Evolutionary conservation across 1,284 basidiomycete genomes (phyloP).

Genomic region (Neonothopanus nambi): DNA sequence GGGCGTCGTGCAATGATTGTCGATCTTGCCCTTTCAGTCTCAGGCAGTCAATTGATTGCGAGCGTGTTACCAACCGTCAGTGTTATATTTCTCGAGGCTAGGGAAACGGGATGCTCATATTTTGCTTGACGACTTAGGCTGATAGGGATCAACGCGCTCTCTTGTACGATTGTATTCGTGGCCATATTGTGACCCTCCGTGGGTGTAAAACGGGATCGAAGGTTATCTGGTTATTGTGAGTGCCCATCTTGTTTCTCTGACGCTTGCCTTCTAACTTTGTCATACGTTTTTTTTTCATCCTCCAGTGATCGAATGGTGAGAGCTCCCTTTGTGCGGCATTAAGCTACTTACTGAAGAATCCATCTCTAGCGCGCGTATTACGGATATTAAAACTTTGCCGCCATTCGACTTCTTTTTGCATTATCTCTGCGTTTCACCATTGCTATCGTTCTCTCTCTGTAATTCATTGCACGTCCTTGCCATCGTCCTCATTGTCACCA

Average conservation of each 20-base stretch:
- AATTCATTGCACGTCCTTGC: slow-evolving; percentile 8
- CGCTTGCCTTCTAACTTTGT: slow-evolving; percentile 33
- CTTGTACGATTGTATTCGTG: slow-evolving; percentile 79
- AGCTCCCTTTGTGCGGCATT: not conserved
- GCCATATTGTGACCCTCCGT: slow-evolving; percentile 80
- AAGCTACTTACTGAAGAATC: not conserved
- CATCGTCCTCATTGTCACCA: slow-evolving; percentile 7
- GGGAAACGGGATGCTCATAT: not conserved
- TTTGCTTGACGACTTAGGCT: slow-evolving; percentile 44
- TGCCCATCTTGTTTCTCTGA: slow-evolving; percentile 20
- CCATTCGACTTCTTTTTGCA: slow-evolving; percentile 11
- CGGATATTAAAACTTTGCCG: slow-evolving; percentile 35
- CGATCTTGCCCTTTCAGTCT: slow-evolving; percentile 77
- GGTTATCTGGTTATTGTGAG: slow-evolving; percentile 86
- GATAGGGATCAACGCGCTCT: slow-evolving; percentile 78
- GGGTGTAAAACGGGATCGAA: slow-evolving; percentile 86
- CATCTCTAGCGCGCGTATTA: slow-evolving; percentile 44
- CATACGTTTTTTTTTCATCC: slow-evolving; percentile 22
- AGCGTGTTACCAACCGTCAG: slow-evolving; percentile 71
- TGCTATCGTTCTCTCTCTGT: slow-evolving; percentile 2
- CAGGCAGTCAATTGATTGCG: slow-evolving; percentile 80
- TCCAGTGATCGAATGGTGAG: slow-evolving; percentile 19
- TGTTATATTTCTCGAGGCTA: not conserved
- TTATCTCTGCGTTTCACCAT: slow-evolving; percentile 7
- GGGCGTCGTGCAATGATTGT: slow-evolving; percentile 78